Evolutionary conservation across 495 filamentous ascomycete species (phyloP).

Genomic region (Glarea lozoyensis): DNA sequence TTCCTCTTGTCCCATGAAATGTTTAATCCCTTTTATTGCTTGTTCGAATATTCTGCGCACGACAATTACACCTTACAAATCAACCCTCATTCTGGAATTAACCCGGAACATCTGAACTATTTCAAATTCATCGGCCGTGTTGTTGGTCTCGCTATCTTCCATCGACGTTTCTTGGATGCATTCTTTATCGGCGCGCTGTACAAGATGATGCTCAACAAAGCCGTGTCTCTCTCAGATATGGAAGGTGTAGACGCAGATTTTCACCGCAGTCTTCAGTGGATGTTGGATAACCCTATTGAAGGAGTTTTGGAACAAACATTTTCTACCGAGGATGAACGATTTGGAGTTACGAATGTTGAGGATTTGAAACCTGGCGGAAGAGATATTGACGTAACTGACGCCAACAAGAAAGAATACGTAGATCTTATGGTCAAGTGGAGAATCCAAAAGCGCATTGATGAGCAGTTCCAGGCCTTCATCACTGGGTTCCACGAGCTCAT

Average conservation of each 20-base stretch:
- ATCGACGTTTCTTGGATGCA: conserved; percentile 92
- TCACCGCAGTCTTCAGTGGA: conserved; percentile 92
- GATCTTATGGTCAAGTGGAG: conserved; percentile 98
- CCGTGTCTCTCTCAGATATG: conserved; percentile 89
- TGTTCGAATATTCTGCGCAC: conserved; percentile 99
- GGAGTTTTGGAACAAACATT: conserved; percentile 91
- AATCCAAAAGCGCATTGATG: conserved; percentile 94
- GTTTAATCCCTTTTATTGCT: conserved; percentile 99
- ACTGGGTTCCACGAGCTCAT: conserved; percentile 97
- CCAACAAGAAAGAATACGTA: conserved; percentile 91
- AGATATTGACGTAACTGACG: conserved; percentile 92
- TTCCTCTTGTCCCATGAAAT: conserved; percentile 99
- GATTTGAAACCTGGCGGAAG: conserved; percentile 86
- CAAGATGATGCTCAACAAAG: conserved; percentile 98
- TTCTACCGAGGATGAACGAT: conserved; percentile 93
- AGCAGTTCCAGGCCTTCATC: conserved; percentile 97
- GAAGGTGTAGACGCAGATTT: conserved; percentile 97
- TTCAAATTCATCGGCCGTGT: conserved; percentile 99
- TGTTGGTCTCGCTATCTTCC: conserved; percentile 96
- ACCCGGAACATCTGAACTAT: conserved; percentile 98
- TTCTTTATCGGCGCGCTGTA: conserved; percentile 99
- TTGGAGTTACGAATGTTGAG: conserved; percentile 85
- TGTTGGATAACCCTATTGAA: conserved; percentile 90
- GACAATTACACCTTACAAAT: conserved; percentile 99
- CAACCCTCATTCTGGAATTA: conserved; percentile 98